These are phyloP conservation scores for Dichotomopilus funicola DNA, from an alignment of 2,329 filamentous ascomycete species.

Conservation along the genomic window DNA sequence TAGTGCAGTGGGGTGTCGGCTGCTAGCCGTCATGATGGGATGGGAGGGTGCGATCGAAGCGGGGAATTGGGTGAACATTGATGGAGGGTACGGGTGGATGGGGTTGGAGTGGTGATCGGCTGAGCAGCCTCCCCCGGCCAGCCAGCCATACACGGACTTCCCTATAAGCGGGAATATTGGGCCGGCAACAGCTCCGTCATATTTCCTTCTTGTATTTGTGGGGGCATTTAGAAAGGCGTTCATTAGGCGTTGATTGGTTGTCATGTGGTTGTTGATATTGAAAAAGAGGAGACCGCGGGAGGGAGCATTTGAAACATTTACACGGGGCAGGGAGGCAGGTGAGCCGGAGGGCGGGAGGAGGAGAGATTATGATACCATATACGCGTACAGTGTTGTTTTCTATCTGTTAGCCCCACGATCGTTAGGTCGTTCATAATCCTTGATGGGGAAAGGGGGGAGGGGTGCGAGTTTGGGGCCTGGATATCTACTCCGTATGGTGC, in stretches of 20 bases:
- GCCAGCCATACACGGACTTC: too few relatives aligned
- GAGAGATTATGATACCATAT: slow-evolving; percentile 10
- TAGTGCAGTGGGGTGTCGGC: slow-evolving; percentile 63
- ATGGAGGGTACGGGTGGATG: slow-evolving; percentile 60
- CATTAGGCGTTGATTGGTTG: too few relatives aligned
- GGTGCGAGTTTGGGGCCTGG: too few relatives aligned
- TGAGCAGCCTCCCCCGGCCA: not conserved
- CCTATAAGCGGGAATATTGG: too few relatives aligned
- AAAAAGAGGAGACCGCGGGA: too few relatives aligned
- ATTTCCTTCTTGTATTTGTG: slow-evolving; percentile 7
- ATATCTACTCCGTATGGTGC: too few relatives aligned
- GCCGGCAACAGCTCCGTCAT: not conserved
- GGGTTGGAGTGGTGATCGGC: slow-evolving; percentile 25
- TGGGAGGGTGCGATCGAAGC: slow-evolving; percentile 62
- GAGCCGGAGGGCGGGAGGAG: too few relatives aligned
- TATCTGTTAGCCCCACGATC: too few relatives aligned
- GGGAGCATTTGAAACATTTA: too few relatives aligned
- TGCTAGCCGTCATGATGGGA: slow-evolving; percentile 81
- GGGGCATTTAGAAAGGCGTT: slow-evolving; percentile 7
- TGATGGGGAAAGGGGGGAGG: too few relatives aligned
- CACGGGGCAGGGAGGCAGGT: too few relatives aligned
- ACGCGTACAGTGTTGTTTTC: slow-evolving; percentile 2
- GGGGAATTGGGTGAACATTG: slow-evolving; percentile 70
- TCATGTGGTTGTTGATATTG: not conserved
- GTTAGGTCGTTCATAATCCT: too few relatives aligned